A percentile compares a stretch with the other conserved stretches of the same genome.
Conservation (phyloP, 805 yeast species). For the Candida succiphila region DNA sequence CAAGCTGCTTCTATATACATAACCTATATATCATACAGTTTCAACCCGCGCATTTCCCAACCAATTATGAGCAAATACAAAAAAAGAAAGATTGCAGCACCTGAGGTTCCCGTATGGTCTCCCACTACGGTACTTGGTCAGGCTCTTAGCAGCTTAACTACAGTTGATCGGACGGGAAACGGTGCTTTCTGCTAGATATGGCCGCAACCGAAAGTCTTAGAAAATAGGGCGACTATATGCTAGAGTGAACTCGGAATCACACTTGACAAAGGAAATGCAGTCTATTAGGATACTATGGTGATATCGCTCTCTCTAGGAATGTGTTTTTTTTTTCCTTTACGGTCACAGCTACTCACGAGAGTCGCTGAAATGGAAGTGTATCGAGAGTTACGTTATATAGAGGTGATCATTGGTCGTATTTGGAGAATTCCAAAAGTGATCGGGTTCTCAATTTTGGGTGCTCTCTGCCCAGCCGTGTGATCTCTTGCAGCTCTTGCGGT, state of each 20-base stretch:
- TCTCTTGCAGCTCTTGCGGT: constrained; percentile 16
- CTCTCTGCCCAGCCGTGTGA: constrained; percentile 12
- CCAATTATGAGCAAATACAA: too few species aligned
- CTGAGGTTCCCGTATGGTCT: constrained; percentile 49
- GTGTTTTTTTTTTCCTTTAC: too few species aligned
- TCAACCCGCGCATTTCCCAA: too few species aligned
- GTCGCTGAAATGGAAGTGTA: too few species aligned
- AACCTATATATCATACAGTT: too few species aligned
- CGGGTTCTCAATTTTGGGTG: constrained; percentile 20
- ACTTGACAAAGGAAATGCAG: too few species aligned
- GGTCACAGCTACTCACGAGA: too few species aligned
- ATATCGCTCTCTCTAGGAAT: too few species aligned
- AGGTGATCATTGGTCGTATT: constrained; percentile 15
- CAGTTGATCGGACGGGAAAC: constrained; percentile 55
- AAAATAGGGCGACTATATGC: not conserved
- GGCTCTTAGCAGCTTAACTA: constrained; percentile 50
- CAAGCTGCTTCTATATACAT: too few species aligned
- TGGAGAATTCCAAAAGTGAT: constrained; percentile 19
- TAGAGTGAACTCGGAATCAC: too few species aligned
- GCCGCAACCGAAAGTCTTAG: constrained; percentile 36
- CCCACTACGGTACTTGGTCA: constrained; percentile 49
- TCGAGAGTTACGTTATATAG: too few species aligned
- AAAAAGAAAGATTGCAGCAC: constrained; percentile 26
- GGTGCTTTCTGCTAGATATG: constrained; percentile 51
- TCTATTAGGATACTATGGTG: too few species aligned